Evolutionary conservation across 2,329 filamentous ascomycete species (phyloP).

Genomic region (Talaromyces amestolkiae): DNA sequence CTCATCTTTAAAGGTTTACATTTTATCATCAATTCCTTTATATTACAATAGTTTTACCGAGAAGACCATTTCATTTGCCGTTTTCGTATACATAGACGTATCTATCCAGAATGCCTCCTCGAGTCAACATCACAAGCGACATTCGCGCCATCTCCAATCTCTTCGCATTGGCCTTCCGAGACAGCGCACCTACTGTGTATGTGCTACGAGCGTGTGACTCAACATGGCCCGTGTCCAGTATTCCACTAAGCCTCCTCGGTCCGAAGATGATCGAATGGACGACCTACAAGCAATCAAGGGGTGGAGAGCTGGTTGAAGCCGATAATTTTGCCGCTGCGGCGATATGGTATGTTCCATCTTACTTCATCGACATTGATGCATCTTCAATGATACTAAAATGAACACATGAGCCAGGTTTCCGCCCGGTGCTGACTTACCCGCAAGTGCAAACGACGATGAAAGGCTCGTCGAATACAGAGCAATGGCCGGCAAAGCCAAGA

Average conservation of each 20-base stretch:
- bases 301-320: conserved; percentile 16
- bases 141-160: conserved; percentile 14
- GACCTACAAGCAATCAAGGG: conserved; percentile 14
- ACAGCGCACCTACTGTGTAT: not conserved
- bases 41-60: not conserved
- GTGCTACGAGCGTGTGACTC: conserved; percentile 7
- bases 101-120: conserved; percentile 1
- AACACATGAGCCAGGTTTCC: conserved; percentile 17
- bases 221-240: conserved; percentile 12
- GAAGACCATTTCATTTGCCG: too few species aligned
- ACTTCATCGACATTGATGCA: not conserved
- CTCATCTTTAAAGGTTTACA: not conserved
- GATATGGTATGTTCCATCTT: conserved; percentile 12
- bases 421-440: conserved; percentile 11
- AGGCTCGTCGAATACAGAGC: conserved; percentile 12
- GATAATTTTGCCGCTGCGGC: conserved; percentile 18
- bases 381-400: not conserved
- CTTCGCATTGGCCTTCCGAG: conserved; percentile 10
- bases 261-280: conserved; percentile 15
- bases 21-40: not conserved
- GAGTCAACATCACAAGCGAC: conserved; percentile 11
- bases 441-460: conserved; percentile 5
- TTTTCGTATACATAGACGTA: not conserved
- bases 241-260: conserved; percentile 4
- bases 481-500: conserved; percentile 12